These are phyloP conservation scores for Biscutella auriculata DNA, from an alignment of 441 rosid genomes.

Conservation along the genomic window DNA sequence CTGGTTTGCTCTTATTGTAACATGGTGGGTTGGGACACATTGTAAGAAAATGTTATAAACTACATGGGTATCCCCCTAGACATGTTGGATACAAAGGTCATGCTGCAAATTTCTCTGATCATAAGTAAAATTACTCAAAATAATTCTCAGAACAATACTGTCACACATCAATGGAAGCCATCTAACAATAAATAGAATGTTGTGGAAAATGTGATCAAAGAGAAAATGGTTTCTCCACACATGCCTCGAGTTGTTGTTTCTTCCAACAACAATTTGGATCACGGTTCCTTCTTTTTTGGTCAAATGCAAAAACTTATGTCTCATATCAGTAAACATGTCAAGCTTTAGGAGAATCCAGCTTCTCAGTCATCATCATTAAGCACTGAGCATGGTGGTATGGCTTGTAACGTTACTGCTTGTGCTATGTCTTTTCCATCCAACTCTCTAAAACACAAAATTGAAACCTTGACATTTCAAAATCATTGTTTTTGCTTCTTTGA, in stretches of 20 bases:
- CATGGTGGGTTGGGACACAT: neutral
- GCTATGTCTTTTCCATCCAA: too few relatives aligned
- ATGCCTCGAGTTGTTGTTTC: neutral
- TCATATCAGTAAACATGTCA: neutral
- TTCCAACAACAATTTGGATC: neutral
- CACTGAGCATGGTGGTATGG: neutral
- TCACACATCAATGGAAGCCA: neutral
- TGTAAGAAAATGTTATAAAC: too few relatives aligned
- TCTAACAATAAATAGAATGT: too few relatives aligned
- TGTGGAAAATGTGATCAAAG: neutral
- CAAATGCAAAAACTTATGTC: neutral
- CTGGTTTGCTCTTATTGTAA: neutral
- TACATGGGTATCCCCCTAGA: neutral
- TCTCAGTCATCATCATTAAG: too few relatives aligned
- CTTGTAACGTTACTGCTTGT: neutral
- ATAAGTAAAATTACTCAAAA: too few relatives aligned
- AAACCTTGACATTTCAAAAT: too few relatives aligned
- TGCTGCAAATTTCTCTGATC: neutral
- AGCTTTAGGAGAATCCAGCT: accelerated
- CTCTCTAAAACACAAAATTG: too few relatives aligned
- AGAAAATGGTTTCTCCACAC: neutral
- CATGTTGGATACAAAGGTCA: neutral
- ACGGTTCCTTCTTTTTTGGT: too few relatives aligned
- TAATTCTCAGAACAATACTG: neutral
- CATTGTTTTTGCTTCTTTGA: too few relatives aligned